A percentile compares a stretch with the other conserved stretches of the same genome.
These are phyloP conservation scores for Magnusiomyces sp. DNA, from an alignment of 1,139 yeast genomes.

Conservation along the genomic window DNA sequence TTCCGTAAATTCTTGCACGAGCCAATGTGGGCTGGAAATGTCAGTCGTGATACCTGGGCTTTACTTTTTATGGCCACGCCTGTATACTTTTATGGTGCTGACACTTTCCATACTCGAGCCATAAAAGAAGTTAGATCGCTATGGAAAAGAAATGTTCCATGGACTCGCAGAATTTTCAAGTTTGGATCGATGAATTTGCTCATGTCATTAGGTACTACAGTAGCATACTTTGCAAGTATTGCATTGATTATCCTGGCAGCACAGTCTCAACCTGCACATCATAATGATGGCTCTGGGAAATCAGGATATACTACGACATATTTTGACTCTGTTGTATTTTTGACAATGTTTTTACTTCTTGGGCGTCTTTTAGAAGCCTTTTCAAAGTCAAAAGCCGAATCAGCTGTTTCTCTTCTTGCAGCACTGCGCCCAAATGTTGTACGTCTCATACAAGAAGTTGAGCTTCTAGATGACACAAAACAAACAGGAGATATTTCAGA, in stretches of 20 bases:
- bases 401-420: slow-evolving; percentile 50
- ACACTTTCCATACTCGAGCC: slow-evolving; percentile 62
- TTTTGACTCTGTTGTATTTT: slow-evolving; percentile 70
- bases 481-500: slow-evolving; percentile 6
- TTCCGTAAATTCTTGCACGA: slow-evolving; percentile 49
- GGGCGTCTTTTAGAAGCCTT: slow-evolving; percentile 62
- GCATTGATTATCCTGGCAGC: slow-evolving; percentile 48
- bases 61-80: slow-evolving; percentile 60
- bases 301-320: slow-evolving; percentile 60
- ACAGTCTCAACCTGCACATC: slow-evolving; percentile 11
- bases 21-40: slow-evolving; percentile 59
- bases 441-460: slow-evolving; percentile 37
- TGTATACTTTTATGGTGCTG: slow-evolving; percentile 67
- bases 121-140: slow-evolving; percentile 47
- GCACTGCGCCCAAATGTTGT: slow-evolving; percentile 46
- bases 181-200: slow-evolving; percentile 74
- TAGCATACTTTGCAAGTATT: slow-evolving; percentile 63
- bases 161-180: slow-evolving; percentile 48
- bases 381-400: slow-evolving; percentile 60
- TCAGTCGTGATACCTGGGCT: slow-evolving; percentile 57
- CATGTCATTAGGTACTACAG: slow-evolving; percentile 64
- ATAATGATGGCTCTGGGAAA: slow-evolving; percentile 16
- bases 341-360: slow-evolving; percentile 59
- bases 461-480: slow-evolving; percentile 13
- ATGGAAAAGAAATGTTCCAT: slow-evolving; percentile 50